Percentiles rank a stretch among this genome's conserved stretches.
Evolutionary conservation across 75 land plant genomes (phyloP).

Genomic region (Pinus albicaulis): DNA sequence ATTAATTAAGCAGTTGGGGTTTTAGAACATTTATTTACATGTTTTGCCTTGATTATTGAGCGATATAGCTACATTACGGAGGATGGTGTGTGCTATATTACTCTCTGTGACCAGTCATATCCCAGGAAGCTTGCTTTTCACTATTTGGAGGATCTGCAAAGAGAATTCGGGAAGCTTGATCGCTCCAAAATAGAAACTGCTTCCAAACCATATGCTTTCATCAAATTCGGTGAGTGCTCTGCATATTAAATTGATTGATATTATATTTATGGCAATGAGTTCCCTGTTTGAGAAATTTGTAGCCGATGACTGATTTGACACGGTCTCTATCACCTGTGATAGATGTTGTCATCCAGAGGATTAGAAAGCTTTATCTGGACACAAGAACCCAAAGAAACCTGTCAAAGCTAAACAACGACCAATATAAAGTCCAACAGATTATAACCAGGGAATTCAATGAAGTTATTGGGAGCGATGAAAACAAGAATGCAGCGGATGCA

Average conservation of each 20-base stretch:
- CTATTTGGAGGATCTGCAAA: slow-evolving; percentile 33
- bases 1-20: too few relatives aligned
- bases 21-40: not conserved
- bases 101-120: slow-evolving; percentile 38
- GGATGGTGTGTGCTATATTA: slow-evolving; percentile 34
- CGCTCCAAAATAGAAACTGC: slow-evolving; percentile 20
- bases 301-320: too few relatives aligned
- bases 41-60: not conserved
- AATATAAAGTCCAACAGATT: slow-evolving; percentile 23
- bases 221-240: slow-evolving; percentile 29
- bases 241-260: not conserved
- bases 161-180: slow-evolving; percentile 35
- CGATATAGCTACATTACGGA: slow-evolving; percentile 29
- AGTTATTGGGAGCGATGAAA: slow-evolving; percentile 1
- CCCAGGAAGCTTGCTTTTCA: slow-evolving; percentile 50
- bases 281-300: too few relatives aligned
- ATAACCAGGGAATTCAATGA: slow-evolving; percentile 13
- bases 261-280: not conserved
- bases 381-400: slow-evolving; percentile 50
- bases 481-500: not conserved
- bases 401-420: slow-evolving; percentile 28
- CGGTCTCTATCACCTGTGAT: too few relatives aligned
- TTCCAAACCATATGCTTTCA: slow-evolving; percentile 38
- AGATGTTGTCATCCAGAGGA: slow-evolving; percentile 32
- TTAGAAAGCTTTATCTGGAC: slow-evolving; percentile 40